Evolutionary conservation across 2,329 filamentous ascomycete genomes (phyloP), one percentile per base, ranked within the genome.

Genomic region (Scolecobasidium constrictum): DNA sequence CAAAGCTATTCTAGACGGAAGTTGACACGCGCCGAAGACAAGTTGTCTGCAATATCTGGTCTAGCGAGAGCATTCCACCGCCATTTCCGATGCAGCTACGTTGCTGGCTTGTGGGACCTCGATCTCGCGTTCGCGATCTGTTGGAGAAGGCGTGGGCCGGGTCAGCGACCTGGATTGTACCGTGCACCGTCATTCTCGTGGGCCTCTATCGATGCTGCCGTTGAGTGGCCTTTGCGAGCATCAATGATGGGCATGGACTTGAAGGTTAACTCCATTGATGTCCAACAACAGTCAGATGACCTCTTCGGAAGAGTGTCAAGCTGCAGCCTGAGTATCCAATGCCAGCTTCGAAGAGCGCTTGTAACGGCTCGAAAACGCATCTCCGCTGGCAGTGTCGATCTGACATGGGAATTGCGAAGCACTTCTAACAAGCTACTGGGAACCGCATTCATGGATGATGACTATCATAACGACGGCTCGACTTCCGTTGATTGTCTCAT

Each of bases 1-100:
- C 42, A 44, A 35, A 46, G 44, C 35, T 46, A 46, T 40, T 45
- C 44, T 17, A 21, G 31, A 20, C 42, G 44, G 15, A 38, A 45
- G 16, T 36, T 46, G 34, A 45, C 44, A 4, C 33, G 35, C 2
- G 18, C 34, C n/a, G 36, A 39, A 7, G 44, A 46, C 35, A 46
- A 45, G 17, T 20, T 46, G 11, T 26, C 42, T 4, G 44, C 44
- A n/a, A 44, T 46, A 21, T 39, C 23, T 11, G 44, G 44, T 20
- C 18, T 46, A n/a, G 44, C 44, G n/a, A 16, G 35, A 33, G 38
- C 39, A 6, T 46, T 46, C 21, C 28, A 13, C 17, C 39, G 44
- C 15, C 39, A 46, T 34, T 43, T 46, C 22, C 31, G 35, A n/a
- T 20, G 31, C 18, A 23, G 17, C 15, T 46, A 46, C 33, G 31